Base-by-base conservation (phyloP, 257 asterid genomes). In the Primulina eburnea region DNA sequence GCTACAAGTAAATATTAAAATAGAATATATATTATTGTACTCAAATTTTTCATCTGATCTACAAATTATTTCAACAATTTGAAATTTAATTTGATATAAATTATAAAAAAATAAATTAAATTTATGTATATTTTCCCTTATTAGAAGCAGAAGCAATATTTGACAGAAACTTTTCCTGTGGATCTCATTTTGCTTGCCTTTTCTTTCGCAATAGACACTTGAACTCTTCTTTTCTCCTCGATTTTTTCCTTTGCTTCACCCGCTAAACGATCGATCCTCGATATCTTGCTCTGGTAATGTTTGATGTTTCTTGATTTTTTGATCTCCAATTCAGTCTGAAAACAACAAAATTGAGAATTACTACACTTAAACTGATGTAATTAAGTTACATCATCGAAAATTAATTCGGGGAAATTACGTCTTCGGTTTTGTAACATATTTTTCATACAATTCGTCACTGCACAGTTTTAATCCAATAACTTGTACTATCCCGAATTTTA, bases 231-330 rank as follows among this genome's bases (percentile, higher is more conserved):
- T 79, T 82, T 87, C 57, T 82, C 90, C 60, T 85, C 86, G 2
- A 77, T 75, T 38, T 86, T 89, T 62, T 76, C 69, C 76, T 72
- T 82, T 67, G 92, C 88, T 63, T 80, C 92, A 12, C 50, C 71
- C 1, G 85, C 90, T n/a, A 84, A 74, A 20, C 74, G 75, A 73
- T 80, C 86, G 28, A 87, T 85, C 84, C 84, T 81, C 8, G 78
- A 83, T 47, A 87, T 47, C 84, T 87, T 87, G 59, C 60, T 78
- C 57, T 82, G 65, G 79, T 85, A 87, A 65, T 87, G 90, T 63
- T 85, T 85, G 73, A 77, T 43, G 73, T 84, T 84, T 72, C 87
- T 78, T 43, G 88, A 79, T 68, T 64, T 81, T 58, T 80, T 77
- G 4, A 76, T 71, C 79, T 84, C 92, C 78, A 82, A 6, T 61